Conservation (phyloP, 306 rosid species). For the Rosa multiflora region DNA sequence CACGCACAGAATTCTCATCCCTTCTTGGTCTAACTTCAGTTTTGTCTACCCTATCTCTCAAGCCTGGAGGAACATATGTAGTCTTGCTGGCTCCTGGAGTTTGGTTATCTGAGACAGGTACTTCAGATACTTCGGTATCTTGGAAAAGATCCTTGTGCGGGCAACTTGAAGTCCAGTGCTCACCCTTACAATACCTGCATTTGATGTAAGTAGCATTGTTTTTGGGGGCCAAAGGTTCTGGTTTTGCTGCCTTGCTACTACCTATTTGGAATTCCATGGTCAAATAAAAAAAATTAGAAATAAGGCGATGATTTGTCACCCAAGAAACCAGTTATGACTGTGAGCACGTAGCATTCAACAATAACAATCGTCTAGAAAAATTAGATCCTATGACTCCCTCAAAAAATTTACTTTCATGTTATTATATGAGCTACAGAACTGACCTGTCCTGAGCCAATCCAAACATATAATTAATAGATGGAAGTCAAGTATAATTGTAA, state of each 20-base stretch:
- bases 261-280: slow-evolving; percentile 43
- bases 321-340: background rate
- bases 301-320: background rate
- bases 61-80: slow-evolving; percentile 76
- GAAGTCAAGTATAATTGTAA: no score
- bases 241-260: slow-evolving; percentile 54
- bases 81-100: slow-evolving; percentile 46
- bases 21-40: slow-evolving; percentile 67
- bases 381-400: background rate
- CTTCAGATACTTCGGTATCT: slow-evolving; percentile 36
- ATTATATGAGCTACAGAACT: background rate
- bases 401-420: background rate
- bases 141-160: slow-evolving; percentile 84
- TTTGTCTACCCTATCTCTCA: slow-evolving; percentile 68
- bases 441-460: background rate
- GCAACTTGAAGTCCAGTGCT: slow-evolving; percentile 95
- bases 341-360: background rate
- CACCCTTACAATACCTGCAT: slow-evolving; percentile 94
- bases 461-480: no score
- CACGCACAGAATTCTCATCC: slow-evolving; percentile 90
- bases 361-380: background rate
- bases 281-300: background rate
- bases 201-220: slow-evolving; percentile 67
- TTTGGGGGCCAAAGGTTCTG: slow-evolving; percentile 57
- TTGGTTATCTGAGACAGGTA: slow-evolving; percentile 37